phyloP scores from a whole-genome alignment of 192 early-diverging fungal genomes.

The Rhizoclosmatium sp. region DNA sequence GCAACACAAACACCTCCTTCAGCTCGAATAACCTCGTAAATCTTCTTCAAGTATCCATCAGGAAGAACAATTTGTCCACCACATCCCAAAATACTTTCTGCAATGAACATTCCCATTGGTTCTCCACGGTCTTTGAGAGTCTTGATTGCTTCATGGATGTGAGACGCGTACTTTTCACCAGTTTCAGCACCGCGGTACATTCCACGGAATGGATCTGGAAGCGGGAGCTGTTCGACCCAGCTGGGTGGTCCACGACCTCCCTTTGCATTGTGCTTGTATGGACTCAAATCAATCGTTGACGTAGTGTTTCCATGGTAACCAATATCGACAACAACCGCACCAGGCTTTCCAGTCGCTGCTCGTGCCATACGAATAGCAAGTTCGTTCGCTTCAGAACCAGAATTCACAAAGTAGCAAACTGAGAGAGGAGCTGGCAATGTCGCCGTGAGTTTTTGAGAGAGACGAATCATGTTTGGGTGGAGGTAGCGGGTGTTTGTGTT shows the following conservation, averaged over 20 bases:
- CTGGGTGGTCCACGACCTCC: too few relatives aligned
- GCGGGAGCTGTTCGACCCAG: too few relatives aligned
- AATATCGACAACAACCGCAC: too few relatives aligned
- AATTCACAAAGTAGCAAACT: neutral
- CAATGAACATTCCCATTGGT: neutral
- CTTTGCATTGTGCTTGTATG: too few relatives aligned
- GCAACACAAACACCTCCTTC: neutral
- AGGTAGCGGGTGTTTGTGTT: neutral
- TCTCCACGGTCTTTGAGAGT: neutral
- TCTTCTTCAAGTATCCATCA: neutral
- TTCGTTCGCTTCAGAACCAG: neutral
- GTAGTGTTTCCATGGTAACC: neutral
- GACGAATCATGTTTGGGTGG: neutral
- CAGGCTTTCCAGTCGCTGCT: neutral
- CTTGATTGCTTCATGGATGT: neutral
- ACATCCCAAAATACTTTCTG: neutral
- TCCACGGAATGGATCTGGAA: too few relatives aligned
- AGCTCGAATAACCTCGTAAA: neutral
- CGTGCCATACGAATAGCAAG: neutral
- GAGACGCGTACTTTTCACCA: too few relatives aligned
- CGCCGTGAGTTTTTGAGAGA: neutral
- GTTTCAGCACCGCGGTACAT: too few relatives aligned
- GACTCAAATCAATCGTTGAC: too few relatives aligned
- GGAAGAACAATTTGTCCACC: neutral
- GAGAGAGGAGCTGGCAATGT: neutral